phyloP scores from a whole-genome alignment of 1,284 basidiomycete species.

The Austropuccinia psidii region DNA sequence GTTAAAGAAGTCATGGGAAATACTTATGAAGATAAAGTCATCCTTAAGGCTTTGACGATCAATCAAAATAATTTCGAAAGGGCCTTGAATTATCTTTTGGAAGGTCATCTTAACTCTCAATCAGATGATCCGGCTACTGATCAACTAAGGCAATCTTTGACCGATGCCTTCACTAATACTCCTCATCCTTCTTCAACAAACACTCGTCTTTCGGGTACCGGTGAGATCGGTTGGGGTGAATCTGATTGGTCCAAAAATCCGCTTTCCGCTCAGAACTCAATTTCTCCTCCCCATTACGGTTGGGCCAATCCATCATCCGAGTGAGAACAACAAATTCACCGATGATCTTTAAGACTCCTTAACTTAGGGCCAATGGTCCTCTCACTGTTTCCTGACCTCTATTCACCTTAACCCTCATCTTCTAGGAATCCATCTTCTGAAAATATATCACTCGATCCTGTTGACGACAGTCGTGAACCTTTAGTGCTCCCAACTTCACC shows the following conservation, averaged over 20 bases:
- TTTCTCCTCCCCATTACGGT: no score
- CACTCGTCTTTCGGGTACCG: neutral
- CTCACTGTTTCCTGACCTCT: neutral
- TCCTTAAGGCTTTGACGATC: conserved; percentile 18
- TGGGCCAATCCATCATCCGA: no score
- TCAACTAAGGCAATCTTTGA: conserved; percentile 22
- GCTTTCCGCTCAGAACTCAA: no score
- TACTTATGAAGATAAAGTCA: neutral
- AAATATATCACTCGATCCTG: neutral
- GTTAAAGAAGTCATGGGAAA: conserved; percentile 35
- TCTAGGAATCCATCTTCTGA: neutral
- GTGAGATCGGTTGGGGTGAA: neutral
- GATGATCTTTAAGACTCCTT: no score
- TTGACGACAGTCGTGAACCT: conserved; percentile 29
- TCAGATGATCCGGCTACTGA: neutral
- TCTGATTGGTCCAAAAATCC: neutral
- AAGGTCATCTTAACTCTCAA: neutral
- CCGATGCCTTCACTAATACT: conserved; percentile 20
- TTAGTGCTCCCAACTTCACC: conserved; percentile 35
- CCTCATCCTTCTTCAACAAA: neutral
- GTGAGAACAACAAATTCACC: no score
- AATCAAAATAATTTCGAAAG: conserved; percentile 23
- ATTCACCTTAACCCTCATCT: neutral
- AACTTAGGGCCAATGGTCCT: neutral
- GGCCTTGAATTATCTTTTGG: conserved; percentile 25